Evolutionary conservation across 352 stramenopile genomes (phyloP).

Genomic region (Aphanomyces stellatus): DNA sequence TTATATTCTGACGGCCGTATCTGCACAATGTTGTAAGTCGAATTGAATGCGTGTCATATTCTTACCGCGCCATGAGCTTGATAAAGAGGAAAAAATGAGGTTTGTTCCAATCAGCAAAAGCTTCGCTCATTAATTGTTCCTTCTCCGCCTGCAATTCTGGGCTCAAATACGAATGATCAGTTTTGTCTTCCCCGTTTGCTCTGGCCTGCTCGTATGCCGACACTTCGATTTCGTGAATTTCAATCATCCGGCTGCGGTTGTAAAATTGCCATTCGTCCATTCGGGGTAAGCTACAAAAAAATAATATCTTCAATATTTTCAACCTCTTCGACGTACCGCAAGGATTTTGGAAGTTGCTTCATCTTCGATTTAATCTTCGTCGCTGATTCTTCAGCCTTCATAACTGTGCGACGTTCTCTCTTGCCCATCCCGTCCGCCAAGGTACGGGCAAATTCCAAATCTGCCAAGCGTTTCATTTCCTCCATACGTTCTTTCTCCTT

Average conservation of each 20-base stretch:
- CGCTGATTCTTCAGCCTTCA: constrained; percentile 39
- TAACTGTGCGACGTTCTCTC: constrained; percentile 66
- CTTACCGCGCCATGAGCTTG: constrained; percentile 55
- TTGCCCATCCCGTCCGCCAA: constrained; percentile 80
- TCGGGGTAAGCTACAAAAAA: constrained; percentile 37
- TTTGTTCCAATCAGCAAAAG: constrained; percentile 82
- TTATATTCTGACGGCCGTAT: constrained; percentile 65
- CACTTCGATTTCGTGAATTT: constrained; percentile 78
- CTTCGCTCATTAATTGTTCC: constrained; percentile 78
- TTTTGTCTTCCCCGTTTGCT: constrained; percentile 25
- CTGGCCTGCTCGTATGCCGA: constrained; percentile 73
- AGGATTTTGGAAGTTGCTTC: constrained; percentile 69
- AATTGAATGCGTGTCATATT: background rate
- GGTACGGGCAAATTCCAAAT: constrained; percentile 69
- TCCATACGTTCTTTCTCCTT: constrained; percentile 84
- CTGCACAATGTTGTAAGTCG: background rate
- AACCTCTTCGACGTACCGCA: constrained; percentile 38
- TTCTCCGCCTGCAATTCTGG: constrained; percentile 89
- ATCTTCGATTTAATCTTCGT: constrained; percentile 52
- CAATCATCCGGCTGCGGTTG: constrained; percentile 63
- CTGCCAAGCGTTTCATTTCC: constrained; percentile 72
- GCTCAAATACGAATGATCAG: constrained; percentile 45
- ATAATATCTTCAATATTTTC: too few species aligned
- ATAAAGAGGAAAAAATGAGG: constrained; percentile 81
- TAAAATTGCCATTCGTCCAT: constrained; percentile 88